These are phyloP conservation scores for Yarrowia porcina DNA, from an alignment of 805 yeast genomes.

Conservation along the genomic window DNA sequence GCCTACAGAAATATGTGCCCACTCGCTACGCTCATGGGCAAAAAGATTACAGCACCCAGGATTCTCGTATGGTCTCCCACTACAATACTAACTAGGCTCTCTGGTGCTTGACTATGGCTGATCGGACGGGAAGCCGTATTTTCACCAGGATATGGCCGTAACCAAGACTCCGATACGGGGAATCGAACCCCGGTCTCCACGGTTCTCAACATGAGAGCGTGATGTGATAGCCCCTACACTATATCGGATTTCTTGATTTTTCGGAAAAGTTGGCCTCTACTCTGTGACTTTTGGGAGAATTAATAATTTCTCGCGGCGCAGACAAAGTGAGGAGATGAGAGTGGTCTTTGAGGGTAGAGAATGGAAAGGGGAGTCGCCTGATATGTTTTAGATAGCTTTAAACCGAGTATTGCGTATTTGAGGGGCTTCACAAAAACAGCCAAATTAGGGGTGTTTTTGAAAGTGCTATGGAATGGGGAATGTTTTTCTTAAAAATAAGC, in stretches of 20 bases:
- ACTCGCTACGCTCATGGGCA: not conserved
- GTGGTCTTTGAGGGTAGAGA: no score
- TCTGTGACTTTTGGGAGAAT: no score
- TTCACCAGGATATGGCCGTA: slow-evolving; percentile 20
- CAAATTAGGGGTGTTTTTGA: no score
- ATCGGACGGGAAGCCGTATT: slow-evolving; percentile 23
- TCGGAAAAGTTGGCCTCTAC: not conserved
- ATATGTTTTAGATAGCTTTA: no score
- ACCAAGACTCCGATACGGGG: slow-evolving; percentile 24
- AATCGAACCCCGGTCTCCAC: slow-evolving; percentile 27
- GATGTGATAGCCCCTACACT: slow-evolving; percentile 25
- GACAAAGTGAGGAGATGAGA: no score
- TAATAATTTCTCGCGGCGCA: no score
- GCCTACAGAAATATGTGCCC: no score
- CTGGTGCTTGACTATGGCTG: slow-evolving; percentile 23
- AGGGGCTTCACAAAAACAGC: no score
- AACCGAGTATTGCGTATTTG: no score
- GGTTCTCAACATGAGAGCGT: slow-evolving; percentile 24
- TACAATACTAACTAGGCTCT: slow-evolving; percentile 21
- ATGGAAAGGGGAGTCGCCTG: no score
- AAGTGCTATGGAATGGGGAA: no score
- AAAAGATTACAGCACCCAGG: slow-evolving; percentile 22
- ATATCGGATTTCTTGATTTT: not conserved
- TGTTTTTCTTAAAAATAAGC: no score
- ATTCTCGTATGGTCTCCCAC: slow-evolving; percentile 22